Evolutionary conservation across 768 basidiomycete species (phyloP).

Genomic region (Amanita polypyramis): DNA sequence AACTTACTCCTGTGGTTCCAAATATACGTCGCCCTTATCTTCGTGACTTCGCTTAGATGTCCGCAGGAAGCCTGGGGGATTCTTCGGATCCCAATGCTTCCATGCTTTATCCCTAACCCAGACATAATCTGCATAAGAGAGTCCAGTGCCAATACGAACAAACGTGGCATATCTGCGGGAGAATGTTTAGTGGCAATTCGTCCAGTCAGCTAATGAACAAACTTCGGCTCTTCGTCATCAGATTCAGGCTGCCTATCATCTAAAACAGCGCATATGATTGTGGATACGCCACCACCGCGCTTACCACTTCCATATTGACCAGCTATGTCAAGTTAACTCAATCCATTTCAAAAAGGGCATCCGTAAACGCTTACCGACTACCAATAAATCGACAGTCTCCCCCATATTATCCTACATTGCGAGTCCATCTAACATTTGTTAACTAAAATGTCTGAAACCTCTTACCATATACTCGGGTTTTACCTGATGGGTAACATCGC

Average conservation of each 20-base stretch:
- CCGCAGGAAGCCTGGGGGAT: slow-evolving; percentile 60
- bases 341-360: neutral
- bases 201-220: slow-evolving; percentile 11
- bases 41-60: slow-evolving; percentile 52
- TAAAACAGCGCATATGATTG: slow-evolving; percentile 82
- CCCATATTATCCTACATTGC: slow-evolving; percentile 71
- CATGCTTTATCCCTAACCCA: slow-evolving; percentile 79
- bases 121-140: slow-evolving; percentile 78
- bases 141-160: slow-evolving; percentile 82
- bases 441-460: neutral
- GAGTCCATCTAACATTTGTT: neutral
- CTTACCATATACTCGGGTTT: slow-evolving; percentile 82
- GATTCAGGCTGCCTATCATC: slow-evolving; percentile 51
- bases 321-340: slow-evolving; percentile 27
- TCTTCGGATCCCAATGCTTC: slow-evolving; percentile 69
- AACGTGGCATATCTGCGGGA: slow-evolving; percentile 69
- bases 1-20: slow-evolving; percentile 78
- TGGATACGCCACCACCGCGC: slow-evolving; percentile 83
- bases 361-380: slow-evolving; percentile 51
- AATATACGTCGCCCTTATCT: slow-evolving; percentile 85
- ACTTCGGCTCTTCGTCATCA: slow-evolving; percentile 61
- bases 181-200: neutral
- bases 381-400: slow-evolving; percentile 86
- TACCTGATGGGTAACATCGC: slow-evolving; percentile 31
- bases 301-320: slow-evolving; percentile 85